phyloP scores from a whole-genome alignment of 805 yeast species.

The Monosporozyma siamensis region DNA sequence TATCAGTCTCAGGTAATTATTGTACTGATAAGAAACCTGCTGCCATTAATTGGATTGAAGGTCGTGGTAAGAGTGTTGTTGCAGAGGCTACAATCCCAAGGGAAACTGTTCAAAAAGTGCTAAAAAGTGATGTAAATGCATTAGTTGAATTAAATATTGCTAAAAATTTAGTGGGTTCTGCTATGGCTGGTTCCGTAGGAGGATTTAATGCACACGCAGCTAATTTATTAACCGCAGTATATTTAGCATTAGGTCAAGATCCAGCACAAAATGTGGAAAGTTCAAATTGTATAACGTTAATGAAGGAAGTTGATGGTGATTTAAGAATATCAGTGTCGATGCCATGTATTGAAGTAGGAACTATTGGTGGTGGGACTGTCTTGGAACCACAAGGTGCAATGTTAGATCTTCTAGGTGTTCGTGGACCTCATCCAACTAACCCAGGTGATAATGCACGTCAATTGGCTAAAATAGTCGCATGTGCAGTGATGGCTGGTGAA shows the following conservation, averaged over 20 bases:
- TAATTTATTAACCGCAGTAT: constrained; percentile 89
- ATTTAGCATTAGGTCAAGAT: constrained; percentile 94
- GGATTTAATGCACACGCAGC: constrained; percentile 99
- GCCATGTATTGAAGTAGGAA: constrained; percentile 99
- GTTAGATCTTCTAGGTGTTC: constrained; percentile 88
- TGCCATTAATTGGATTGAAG: constrained; percentile 98
- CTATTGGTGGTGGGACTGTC: constrained; percentile 98
- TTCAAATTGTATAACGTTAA: constrained; percentile 92
- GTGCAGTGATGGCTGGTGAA: constrained; percentile 94
- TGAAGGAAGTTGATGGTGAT: constrained; percentile 80
- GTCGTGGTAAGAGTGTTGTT: constrained; percentile 96
- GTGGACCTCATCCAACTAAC: constrained; percentile 87
- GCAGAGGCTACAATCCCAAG: constrained; percentile 91
- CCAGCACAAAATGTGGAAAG: constrained; percentile 99
- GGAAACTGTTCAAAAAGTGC: constrained; percentile 66
- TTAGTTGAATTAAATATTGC: constrained; percentile 80
- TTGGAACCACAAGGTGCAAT: constrained; percentile 95
- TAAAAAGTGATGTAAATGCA: constrained; percentile 88
- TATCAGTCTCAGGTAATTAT: constrained; percentile 93
- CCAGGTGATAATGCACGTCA: constrained; percentile 96
- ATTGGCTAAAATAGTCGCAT: constrained; percentile 85
- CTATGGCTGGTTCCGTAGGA: constrained; percentile 97
- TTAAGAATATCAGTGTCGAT: constrained; percentile 90
- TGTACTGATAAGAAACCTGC: constrained; percentile 98
- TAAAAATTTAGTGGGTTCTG: constrained; percentile 91